Conservation (phyloP, 2,329 filamentous ascomycete genomes). For the Hypoxylon rubiginosum region DNA sequence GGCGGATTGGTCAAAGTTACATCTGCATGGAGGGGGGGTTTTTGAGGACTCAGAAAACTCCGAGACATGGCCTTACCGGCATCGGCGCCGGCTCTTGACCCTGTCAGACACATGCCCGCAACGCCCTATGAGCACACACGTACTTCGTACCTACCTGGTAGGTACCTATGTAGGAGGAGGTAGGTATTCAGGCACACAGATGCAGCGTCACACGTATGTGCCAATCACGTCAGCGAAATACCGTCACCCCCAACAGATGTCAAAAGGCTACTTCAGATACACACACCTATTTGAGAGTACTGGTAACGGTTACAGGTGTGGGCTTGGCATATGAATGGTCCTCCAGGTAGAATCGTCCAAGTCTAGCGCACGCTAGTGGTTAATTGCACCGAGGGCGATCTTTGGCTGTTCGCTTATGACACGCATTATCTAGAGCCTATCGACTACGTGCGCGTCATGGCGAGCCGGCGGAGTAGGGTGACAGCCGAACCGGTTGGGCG, state of each 20-base stretch:
- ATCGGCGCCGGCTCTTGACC: slow-evolving; percentile 31
- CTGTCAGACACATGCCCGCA: neutral
- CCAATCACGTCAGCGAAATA: slow-evolving; percentile 5
- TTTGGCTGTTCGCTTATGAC: slow-evolving; percentile 17
- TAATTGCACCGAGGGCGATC: slow-evolving; percentile 26
- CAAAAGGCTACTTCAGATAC: neutral
- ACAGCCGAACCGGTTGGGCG: slow-evolving; percentile 20
- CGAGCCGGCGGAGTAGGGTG: slow-evolving; percentile 21
- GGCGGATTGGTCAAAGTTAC: slow-evolving; percentile 37
- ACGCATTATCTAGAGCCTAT: slow-evolving; percentile 39
- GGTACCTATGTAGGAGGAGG: too few species aligned
- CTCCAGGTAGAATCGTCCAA: slow-evolving; percentile 4
- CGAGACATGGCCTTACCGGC: slow-evolving; percentile 31
- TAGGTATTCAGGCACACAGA: neutral
- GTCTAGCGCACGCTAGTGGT: slow-evolving; percentile 8
- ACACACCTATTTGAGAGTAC: neutral
- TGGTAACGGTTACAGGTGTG: neutral
- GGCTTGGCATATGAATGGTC: slow-evolving; percentile 3
- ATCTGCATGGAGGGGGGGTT: slow-evolving; percentile 24
- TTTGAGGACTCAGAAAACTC: slow-evolving; percentile 7
- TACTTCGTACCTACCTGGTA: neutral
- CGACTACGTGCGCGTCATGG: slow-evolving; percentile 17
- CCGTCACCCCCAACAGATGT: slow-evolving; percentile 1
- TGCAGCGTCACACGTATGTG: neutral
- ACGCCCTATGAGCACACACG: neutral